Evolutionary conservation across 2,329 filamentous ascomycete species (phyloP).

Genomic region (Blastomyces gilchristii): DNA sequence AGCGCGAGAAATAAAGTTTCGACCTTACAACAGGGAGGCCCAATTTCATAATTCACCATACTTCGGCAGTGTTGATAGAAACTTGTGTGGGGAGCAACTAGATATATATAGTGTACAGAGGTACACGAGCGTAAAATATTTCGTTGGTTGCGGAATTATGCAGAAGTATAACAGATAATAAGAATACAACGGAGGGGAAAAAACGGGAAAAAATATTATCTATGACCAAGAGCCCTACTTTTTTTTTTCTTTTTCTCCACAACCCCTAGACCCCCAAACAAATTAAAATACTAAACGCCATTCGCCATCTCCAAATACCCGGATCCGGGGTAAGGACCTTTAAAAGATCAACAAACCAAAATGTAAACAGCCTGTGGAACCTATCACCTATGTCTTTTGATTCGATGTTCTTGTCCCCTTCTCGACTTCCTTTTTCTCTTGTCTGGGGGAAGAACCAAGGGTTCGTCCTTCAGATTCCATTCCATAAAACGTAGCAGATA

Average conservation of each 20-base stretch:
- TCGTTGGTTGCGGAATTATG: not conserved
- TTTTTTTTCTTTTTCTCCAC: not conserved
- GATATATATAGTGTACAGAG: not conserved
- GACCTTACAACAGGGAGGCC: not conserved
- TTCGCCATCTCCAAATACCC: conserved; percentile 4
- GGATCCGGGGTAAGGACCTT: not conserved
- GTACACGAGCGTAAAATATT: not conserved
- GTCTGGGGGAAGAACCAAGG: conserved; percentile 38
- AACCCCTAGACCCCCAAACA: not conserved
- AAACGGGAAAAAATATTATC: not conserved
- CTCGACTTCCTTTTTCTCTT: conserved; percentile 41
- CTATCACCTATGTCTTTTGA: conserved; percentile 23
- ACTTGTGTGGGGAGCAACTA: not conserved
- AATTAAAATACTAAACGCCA: conserved; percentile 1
- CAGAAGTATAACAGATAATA: not conserved
- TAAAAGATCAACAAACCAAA: conserved; percentile 3
- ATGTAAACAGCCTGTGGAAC: not conserved
- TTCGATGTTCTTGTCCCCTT: conserved; percentile 39
- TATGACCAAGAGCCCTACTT: not conserved
- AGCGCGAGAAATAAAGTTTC: not conserved
- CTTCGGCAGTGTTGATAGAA: not conserved
- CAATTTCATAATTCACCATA: not conserved
- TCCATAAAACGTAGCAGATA: conserved; percentile 64
- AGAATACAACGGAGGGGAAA: not conserved
- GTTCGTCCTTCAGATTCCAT: conserved; percentile 43